Evolutionary conservation across 495 filamentous ascomycete species (phyloP), one percentile per base, ranked within the genome.

Genomic region (Lentithecium fluviatile): DNA sequence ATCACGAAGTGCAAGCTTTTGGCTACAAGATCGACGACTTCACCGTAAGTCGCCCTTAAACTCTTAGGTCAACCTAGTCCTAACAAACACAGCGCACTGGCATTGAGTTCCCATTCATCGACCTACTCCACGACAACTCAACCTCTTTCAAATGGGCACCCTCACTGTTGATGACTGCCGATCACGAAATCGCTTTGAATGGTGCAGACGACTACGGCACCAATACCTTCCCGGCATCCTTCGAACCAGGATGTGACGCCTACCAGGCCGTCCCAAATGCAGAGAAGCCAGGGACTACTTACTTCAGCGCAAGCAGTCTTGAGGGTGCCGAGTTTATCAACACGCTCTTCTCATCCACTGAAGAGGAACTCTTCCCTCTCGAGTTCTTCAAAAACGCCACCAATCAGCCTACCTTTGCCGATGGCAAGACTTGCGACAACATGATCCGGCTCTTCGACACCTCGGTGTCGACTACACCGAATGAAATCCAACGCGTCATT

Each of bases 401-500:
- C 0, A 66, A 62, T 37, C 58, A 66, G 40, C 58, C 64, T 29
- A 62, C 52, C 0, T 66, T 62, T 43, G 64, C 64, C 5, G 58
- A 66, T 48, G 64, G 58, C 15, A 56, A 56, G 52, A 62, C 58
- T 26, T 66, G 64, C 45, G 64, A 66, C 46, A 57, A 66, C n/a
- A 62, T 66, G 64, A 62, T 62, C 21, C 45, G 64, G 38, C 49
- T 62, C 2, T 66, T 62, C 46, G 52, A 66, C 23, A 66, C 64
- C 4, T 57, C 52, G 7, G 56, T 66, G 13, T 56, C 64, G 2
- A 56, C 64, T 1, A 23, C 29, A 13, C 21, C 34, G 6, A 34
- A 52, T 43, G 6, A 11, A 3, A 60, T 56, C 21, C n/a, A 57
- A n/a, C n/a, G 20, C 0, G 64, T 66, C 25, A 62, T 52, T 32